Conservation (phyloP, 1,284 basidiomycete species). For the Heimioporus punctisporus region DNA sequence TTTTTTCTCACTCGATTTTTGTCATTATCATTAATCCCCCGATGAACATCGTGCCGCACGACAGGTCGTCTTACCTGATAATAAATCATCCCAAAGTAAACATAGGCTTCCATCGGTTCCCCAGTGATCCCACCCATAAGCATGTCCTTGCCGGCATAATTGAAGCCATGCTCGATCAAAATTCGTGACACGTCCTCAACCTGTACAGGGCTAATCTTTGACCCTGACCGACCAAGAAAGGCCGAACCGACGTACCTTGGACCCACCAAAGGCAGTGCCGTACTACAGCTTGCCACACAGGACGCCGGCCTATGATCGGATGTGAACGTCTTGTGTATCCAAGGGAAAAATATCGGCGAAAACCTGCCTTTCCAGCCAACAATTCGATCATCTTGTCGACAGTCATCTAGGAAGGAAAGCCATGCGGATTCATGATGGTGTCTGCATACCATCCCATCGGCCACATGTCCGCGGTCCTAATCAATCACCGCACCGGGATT, state of each 20-base stretch:
- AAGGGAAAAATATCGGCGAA: not conserved
- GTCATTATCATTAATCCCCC: slow-evolving; percentile 16
- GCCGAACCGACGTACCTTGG: slow-evolving; percentile 61
- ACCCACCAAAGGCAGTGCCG: slow-evolving; percentile 97
- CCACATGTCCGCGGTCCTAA: not conserved
- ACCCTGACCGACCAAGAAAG: slow-evolving; percentile 7
- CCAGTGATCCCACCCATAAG: slow-evolving; percentile 98
- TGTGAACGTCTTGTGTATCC: slow-evolving; percentile 12
- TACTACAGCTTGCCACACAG: slow-evolving; percentile 88
- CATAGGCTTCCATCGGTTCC: slow-evolving; percentile 95
- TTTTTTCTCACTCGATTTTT: slow-evolving; percentile 76
- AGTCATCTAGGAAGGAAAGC: slow-evolving; percentile 99
- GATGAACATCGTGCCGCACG: slow-evolving; percentile 11
- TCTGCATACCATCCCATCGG: slow-evolving; percentile 49
- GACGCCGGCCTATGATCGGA: slow-evolving; percentile 73
- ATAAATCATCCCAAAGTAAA: slow-evolving; percentile 99
- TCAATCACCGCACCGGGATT: slow-evolving; percentile 66
- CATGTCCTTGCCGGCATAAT: slow-evolving; percentile 98
- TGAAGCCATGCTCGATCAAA: slow-evolving; percentile 95
- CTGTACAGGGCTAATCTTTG: slow-evolving; percentile 36
- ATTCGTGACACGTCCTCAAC: slow-evolving; percentile 99
- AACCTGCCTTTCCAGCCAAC: slow-evolving; percentile 86
- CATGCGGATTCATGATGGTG: slow-evolving; percentile 99
- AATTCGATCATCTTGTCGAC: slow-evolving; percentile 99
- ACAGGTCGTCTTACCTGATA: slow-evolving; percentile 72